phyloP scores from a whole-genome alignment of 2,329 filamentous ascomycete genomes.

The Cladophialophora bantiana region DNA sequence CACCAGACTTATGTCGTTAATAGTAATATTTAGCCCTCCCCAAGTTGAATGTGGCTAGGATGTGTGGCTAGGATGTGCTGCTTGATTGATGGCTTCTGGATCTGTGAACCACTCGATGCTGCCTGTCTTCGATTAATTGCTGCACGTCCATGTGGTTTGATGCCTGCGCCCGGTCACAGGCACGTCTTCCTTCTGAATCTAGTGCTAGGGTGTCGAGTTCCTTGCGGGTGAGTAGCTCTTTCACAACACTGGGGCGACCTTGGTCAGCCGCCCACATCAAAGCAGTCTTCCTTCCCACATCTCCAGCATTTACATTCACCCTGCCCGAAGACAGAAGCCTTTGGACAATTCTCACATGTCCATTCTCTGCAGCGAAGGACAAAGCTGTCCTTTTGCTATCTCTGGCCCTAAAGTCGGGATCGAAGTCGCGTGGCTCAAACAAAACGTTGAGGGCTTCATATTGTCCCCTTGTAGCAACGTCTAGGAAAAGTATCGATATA shows the following conservation, averaged over 20 bases:
- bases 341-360: not conserved
- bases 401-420: not conserved
- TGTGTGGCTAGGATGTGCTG: too few relatives aligned
- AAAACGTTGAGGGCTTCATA: not conserved
- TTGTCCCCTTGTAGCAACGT: conserved; percentile 1
- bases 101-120: too few relatives aligned
- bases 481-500: not conserved
- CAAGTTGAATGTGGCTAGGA: too few relatives aligned
- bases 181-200: not conserved
- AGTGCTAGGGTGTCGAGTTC: not conserved
- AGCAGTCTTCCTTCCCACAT: not conserved
- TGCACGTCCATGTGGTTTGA: too few relatives aligned
- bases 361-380: not conserved
- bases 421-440: not conserved
- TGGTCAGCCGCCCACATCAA: not conserved
- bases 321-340: conserved; percentile 3
- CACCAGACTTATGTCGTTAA: too few relatives aligned
- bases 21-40: too few relatives aligned
- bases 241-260: not conserved
- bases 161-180: not conserved
- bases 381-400: not conserved
- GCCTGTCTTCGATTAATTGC: too few relatives aligned
- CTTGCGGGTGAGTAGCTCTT: not conserved
- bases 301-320: not conserved
- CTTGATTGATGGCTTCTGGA: too few relatives aligned